These are phyloP conservation scores for Conidiobolus incongruus DNA, from an alignment of 371 early-diverging fungal genomes.

Conservation along the genomic window DNA sequence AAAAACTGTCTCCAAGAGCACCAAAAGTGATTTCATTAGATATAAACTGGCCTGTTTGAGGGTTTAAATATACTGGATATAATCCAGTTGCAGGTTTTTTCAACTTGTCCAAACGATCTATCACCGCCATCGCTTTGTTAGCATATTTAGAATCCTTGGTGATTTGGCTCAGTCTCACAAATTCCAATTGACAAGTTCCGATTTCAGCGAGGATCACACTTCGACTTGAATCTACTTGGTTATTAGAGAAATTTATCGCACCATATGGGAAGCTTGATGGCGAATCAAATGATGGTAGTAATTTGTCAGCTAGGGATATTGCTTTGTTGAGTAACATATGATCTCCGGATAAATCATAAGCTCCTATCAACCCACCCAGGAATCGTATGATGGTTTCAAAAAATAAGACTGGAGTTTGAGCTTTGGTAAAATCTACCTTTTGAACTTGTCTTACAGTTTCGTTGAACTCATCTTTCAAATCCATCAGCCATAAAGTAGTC, in stretches of 20 bases:
- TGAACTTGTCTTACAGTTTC: conserved; percentile 29
- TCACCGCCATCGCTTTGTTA: conserved; percentile 3
- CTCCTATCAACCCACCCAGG: conserved; percentile 63
- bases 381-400: conserved; percentile 82
- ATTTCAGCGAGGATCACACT: conserved; percentile 48
- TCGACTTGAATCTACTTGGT: background rate
- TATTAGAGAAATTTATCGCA: background rate
- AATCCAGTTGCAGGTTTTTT: background rate
- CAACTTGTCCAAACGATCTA: background rate
- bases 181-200: conserved; percentile 72
- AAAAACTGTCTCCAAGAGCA: background rate
- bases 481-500: conserved; percentile 61
- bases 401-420: conserved; percentile 9
- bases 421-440: conserved; percentile 19
- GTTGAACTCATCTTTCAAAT: conserved; percentile 34
- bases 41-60: background rate
- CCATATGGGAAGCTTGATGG: conserved; percentile 22
- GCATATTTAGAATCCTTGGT: conserved; percentile 34
- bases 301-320: conserved; percentile 17
- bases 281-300: conserved; percentile 32
- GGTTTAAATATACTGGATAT: background rate
- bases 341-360: conserved; percentile 36
- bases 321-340: conserved; percentile 20
- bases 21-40: background rate
- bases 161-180: conserved; percentile 46